Conservation (phyloP, 2,329 filamentous ascomycete species). For the Geoglossum cookeanum region DNA sequence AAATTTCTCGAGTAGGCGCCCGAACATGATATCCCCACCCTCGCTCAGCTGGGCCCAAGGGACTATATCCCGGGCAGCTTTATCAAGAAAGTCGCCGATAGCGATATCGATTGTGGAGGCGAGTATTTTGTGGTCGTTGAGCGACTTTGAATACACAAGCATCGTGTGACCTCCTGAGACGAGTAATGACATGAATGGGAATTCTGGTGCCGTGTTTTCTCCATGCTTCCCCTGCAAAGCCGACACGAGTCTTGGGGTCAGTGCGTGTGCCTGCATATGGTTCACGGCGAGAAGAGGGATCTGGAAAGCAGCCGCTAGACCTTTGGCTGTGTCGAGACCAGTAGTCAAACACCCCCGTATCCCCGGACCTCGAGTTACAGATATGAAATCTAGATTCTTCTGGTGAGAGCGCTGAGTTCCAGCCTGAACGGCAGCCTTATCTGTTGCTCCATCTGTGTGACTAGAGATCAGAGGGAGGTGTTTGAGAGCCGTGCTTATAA, state of each 20-base stretch:
- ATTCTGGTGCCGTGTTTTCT: slow-evolving; percentile 28
- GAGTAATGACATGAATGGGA: slow-evolving; percentile 75
- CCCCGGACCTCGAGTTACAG: slow-evolving; percentile 76
- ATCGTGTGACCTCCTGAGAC: slow-evolving; percentile 87
- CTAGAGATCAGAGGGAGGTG: slow-evolving; percentile 27
- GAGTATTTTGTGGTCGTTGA: slow-evolving; percentile 53
- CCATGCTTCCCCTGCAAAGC: slow-evolving; percentile 30
- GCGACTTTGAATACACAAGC: slow-evolving; percentile 51
- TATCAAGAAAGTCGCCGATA: slow-evolving; percentile 81
- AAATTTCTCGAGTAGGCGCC: slow-evolving; percentile 57
- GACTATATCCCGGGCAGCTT: slow-evolving; percentile 58
- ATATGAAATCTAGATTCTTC: slow-evolving; percentile 58
- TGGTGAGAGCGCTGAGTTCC: slow-evolving; percentile 12
- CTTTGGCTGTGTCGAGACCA: slow-evolving; percentile 73
- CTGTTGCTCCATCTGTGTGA: slow-evolving; percentile 4
- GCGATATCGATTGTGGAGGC: slow-evolving; percentile 62
- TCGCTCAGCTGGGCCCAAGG: slow-evolving; percentile 37
- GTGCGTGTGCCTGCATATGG: slow-evolving; percentile 92
- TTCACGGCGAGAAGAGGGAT: slow-evolving; percentile 72
- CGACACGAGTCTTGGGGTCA: slow-evolving; percentile 62
- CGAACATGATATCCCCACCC: slow-evolving; percentile 56
- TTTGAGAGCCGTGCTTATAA: slow-evolving; percentile 45
- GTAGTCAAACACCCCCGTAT: slow-evolving; percentile 63
- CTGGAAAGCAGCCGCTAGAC: slow-evolving; percentile 64
- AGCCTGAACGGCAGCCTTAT: slow-evolving; percentile 4